Evolutionary conservation across 768 basidiomycete genomes (phyloP), one percentile per base, ranked within the genome.

Genomic region (Lactifluus piperatus): DNA sequence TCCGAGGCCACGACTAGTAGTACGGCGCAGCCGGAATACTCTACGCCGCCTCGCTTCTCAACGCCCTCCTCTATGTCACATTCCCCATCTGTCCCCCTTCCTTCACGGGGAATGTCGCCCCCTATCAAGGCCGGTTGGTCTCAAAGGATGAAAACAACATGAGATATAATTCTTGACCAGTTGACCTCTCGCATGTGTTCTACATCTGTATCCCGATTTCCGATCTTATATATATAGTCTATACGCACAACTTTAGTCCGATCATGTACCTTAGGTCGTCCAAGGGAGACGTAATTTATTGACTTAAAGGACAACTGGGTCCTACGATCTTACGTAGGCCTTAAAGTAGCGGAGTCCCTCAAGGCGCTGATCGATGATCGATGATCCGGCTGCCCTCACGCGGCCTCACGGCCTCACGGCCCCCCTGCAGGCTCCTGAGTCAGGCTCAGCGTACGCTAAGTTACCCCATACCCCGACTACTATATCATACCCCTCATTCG

Each of bases 31-130:
- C 27, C 29, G 2, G 59, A 36, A 14, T 43, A 20, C 10, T 56
- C 60, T 22, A 56, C 55, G 6, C 54, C 60, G 0, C 59, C 59
- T 41, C 60, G 60, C 50, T 47, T 55, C 18, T 56, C 55, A 2
- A 61, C 60, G 44, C 60, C 60, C 6, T 61, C 60, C 10, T 61
- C 60, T 3, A 18, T 46, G 49, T 55, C 60, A 27, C 54, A 46
- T 50, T 39, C 60, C 6, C 22, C 49, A 10, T 46, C 54, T 22
- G 22, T 47, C 20, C 39, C 52, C 44, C 39, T 51, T 9, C 50
- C 45, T 32, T 61, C 60, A 39, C 57, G 57, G 43, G 51, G 10
- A 16, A 30, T 51, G 27, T 56, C 55, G 9, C 60, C 55, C 4
- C 26, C 36, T 26, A 4, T 37, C 1, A 50, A 51, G 18, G 22